Conservation (phyloP, 179 eudicot species). For the Silene coronaria region DNA sequence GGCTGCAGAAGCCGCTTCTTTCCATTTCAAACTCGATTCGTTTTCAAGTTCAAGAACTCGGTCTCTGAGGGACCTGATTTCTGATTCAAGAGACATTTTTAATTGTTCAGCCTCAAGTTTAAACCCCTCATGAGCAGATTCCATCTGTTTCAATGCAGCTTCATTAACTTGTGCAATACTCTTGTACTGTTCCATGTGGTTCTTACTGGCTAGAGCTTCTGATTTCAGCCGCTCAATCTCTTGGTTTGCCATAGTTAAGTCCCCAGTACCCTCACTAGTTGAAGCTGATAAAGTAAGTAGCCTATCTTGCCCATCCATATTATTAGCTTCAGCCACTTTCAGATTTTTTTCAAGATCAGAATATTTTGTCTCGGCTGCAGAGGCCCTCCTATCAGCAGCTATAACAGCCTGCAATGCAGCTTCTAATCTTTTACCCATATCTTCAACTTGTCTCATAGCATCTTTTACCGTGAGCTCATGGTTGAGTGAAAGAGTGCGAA, state of each 20-base stretch:
- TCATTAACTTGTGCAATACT: conserved; percentile 86
- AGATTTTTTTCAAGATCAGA: conserved; percentile 57
- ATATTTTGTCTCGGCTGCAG: conserved; percentile 72
- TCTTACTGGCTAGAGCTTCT: conserved; percentile 61
- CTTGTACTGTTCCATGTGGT: conserved; percentile 87
- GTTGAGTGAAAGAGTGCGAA: conserved; percentile 52
- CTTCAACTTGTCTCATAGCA: conserved; percentile 74
- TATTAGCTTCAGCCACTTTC: conserved; percentile 31
- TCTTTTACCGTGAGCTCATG: conserved; percentile 57
- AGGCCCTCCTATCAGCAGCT: conserved; percentile 78
- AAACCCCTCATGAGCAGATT: conserved; percentile 57
- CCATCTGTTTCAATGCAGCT: conserved; percentile 78
- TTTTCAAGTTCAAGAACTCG: conserved; percentile 56
- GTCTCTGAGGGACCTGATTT: conserved; percentile 50
- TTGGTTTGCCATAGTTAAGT: conserved; percentile 38
- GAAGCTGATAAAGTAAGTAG: conserved; percentile 32
- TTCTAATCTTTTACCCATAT: conserved; percentile 63
- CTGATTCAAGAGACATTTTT: conserved; percentile 65
- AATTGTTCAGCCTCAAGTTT: conserved; percentile 62
- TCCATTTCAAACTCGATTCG: conserved; percentile 46
- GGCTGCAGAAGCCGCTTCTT: conserved; percentile 56
- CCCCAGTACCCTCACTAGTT: conserved; percentile 35
- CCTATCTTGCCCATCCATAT: conserved; percentile 38
- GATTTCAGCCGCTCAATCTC: conserved; percentile 68
- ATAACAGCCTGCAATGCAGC: conserved; percentile 59